These are phyloP conservation scores for Candida nanaspora DNA, from an alignment of 805 yeast species.

Conservation along the genomic window DNA sequence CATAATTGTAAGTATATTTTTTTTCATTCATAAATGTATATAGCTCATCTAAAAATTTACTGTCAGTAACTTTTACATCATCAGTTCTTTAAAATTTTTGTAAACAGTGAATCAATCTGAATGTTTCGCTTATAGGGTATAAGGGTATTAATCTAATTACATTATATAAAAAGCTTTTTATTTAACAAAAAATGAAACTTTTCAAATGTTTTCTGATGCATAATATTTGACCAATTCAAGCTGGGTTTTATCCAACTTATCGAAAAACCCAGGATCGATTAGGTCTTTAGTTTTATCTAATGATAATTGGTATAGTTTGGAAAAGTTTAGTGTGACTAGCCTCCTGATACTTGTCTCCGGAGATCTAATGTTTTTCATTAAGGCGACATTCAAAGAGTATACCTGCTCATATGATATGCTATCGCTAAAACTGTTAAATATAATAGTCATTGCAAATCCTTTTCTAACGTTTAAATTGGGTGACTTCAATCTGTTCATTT, in stretches of 20 bases:
- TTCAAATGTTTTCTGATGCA: conserved; percentile 8
- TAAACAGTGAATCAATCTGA: too few species aligned
- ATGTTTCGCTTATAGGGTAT: too few species aligned
- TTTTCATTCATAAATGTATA: background rate
- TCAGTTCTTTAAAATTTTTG: background rate
- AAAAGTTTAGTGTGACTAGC: conserved; percentile 30
- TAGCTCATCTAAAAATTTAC: background rate
- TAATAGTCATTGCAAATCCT: background rate
- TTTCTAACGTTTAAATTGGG: background rate
- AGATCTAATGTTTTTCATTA: conserved; percentile 23
- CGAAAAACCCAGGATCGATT: conserved; percentile 26
- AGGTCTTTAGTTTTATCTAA: conserved; percentile 14
- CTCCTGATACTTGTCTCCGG: conserved; percentile 31
- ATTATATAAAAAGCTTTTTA: too few species aligned
- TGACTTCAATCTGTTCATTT: background rate
- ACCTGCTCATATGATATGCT: conserved; percentile 12
- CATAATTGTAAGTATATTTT: too few species aligned
- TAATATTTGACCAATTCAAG: conserved; percentile 41
- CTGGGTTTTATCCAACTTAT: conserved; percentile 34
- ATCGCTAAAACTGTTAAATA: background rate
- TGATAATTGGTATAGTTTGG: conserved; percentile 16
- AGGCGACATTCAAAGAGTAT: conserved; percentile 24
- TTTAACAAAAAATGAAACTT: too few species aligned
- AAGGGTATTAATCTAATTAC: too few species aligned
- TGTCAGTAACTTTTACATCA: background rate